Evolutionary conservation across 176 grass and related monocot species (phyloP).

Genomic region (barley (Hordeum vulgare)): DNA sequence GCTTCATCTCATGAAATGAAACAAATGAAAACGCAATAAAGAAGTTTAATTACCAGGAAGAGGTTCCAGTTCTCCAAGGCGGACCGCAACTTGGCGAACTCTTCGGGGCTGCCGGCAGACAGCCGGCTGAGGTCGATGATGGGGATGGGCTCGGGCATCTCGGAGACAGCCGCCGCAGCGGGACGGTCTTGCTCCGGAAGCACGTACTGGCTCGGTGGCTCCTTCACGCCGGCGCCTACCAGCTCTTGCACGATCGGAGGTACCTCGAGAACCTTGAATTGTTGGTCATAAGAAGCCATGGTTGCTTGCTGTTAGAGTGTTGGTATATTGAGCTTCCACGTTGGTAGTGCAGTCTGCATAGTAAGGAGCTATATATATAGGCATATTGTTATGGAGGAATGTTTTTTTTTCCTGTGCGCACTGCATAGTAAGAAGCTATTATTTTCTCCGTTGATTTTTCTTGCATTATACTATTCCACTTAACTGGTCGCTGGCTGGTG

Average conservation of each 20-base stretch:
- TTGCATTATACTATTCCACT: too few species aligned
- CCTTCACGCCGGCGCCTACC: background rate
- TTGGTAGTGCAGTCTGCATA: too few species aligned
- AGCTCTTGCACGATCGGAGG: background rate
- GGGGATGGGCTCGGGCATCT: background rate
- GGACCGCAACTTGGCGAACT: background rate
- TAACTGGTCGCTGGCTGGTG: too few species aligned
- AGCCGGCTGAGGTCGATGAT: background rate
- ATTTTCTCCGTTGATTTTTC: too few species aligned
- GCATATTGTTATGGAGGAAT: too few species aligned
- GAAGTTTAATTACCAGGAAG: background rate
- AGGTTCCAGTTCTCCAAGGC: background rate
- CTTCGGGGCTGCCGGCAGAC: background rate
- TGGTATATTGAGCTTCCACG: too few species aligned
- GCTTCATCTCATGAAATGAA: too few species aligned
- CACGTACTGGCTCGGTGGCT: background rate
- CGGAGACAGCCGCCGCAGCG: background rate
- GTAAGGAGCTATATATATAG: too few species aligned
- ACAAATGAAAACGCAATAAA: too few species aligned
- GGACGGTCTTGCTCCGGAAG: background rate
- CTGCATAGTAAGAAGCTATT: too few species aligned
- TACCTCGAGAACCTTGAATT: background rate
- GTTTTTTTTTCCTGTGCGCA: too few species aligned
- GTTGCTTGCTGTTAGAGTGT: background rate
- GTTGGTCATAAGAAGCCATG: background rate